Base-by-base conservation (phyloP, 371 early-diverging fungal species). In the Rhizopus sp. region DNA sequence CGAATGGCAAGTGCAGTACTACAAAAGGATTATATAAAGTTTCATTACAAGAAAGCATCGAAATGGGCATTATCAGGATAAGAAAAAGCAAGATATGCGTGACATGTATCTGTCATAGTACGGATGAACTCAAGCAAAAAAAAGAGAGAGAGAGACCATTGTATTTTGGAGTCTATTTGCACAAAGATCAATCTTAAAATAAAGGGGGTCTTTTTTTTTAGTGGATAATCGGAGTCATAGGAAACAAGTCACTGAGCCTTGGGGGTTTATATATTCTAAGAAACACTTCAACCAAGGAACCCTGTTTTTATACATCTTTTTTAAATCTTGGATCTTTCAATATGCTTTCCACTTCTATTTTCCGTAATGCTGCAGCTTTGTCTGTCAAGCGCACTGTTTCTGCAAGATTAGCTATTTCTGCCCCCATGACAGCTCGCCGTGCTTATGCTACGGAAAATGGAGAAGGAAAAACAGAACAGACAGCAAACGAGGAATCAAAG, bases 361-460 rank as follows among this genome's bases (percentile, higher is more conserved):
- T 66, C 37, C 58, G 66, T 47, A 57, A 55, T 50, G 62, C 62
- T 51, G 66, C 66, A 46, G 37, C 40, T 16, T 33, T 58, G 47
- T 66, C 66, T 31, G 62, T 52, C 23, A 60, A 44, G 44, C 62
- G 59, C 42, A 50, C 50, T 32, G 34, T 29, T 46, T 46, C 46
- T 7, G 30, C 29, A 2, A 53, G 54, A 52, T 52, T 57, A 41
- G 48, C 52, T 29, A 47, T 41, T 33, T 46, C 62, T 17, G 34
- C 59, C 41, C 31, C 58, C 29, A 42, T 56, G 13, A 34, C 50
- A 29, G 55, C 50, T 47, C 44, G 56, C 5, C 67, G 71, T 51
- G 40, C 52, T 33, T 76, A 69, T 57, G 69, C 77, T 15, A 73
- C 69, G 32, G 73, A 68, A 35, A 66, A 69, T 29, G 60, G 63